These are phyloP conservation scores for Aspergillus neoniger DNA, from an alignment of 2,329 filamentous ascomycete genomes.

Conservation along the genomic window DNA sequence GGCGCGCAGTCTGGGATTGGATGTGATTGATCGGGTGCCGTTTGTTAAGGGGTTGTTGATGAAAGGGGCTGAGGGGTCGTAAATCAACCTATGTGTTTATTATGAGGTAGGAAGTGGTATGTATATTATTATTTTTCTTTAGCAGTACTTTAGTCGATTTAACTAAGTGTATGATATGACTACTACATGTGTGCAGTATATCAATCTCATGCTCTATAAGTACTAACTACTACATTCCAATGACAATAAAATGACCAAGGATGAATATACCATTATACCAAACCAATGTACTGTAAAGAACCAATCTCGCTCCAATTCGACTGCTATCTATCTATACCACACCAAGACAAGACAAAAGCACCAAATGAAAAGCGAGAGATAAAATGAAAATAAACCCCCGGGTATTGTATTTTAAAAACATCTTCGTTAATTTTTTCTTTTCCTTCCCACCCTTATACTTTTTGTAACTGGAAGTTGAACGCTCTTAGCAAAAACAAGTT, in stretches of 20 bases:
- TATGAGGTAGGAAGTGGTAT: no score
- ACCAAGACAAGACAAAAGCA: no score
- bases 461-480: background rate
- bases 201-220: no score
- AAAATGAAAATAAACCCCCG: background rate
- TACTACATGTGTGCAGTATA: no score
- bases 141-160: no score
- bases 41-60: slow-evolving; percentile 85
- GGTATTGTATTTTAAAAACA: slow-evolving; percentile 12
- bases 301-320: slow-evolving; percentile 6
- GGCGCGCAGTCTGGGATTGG: slow-evolving; percentile 74
- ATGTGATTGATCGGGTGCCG: slow-evolving; percentile 71
- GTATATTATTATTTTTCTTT: no score
- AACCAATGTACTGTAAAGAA: no score
- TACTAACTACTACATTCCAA: no score
- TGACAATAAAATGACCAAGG: no score
- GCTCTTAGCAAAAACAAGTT: no score
- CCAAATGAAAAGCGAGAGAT: background rate
- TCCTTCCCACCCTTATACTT: background rate
- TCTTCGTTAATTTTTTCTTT: slow-evolving; percentile 5
- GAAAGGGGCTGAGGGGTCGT: slow-evolving; percentile 58
- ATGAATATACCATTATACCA: no score
- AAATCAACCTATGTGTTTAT: background rate
- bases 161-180: no score
- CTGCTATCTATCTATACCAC: slow-evolving; percentile 12